phyloP scores from a whole-genome alignment of 768 basidiomycete genomes.

The Termitomyces sp. region DNA sequence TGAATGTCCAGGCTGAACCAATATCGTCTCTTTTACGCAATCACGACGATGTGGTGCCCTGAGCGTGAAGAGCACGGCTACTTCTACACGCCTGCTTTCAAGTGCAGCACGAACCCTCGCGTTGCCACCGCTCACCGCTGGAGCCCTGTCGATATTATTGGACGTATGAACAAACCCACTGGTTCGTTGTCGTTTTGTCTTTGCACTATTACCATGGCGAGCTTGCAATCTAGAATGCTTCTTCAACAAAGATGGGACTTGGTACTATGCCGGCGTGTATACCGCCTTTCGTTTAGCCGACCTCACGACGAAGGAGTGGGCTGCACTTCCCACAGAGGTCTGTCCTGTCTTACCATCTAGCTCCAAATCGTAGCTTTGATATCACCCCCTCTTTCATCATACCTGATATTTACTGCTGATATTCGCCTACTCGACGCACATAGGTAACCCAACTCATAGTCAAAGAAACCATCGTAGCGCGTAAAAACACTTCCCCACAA shows the following conservation, averaged over 20 bases:
- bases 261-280: constrained; percentile 86
- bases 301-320: constrained; percentile 67
- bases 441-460: constrained; percentile 66
- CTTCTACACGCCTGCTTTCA: constrained; percentile 68
- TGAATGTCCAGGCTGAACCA: constrained; percentile 48
- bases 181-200: constrained; percentile 35
- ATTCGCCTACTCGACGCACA: neutral
- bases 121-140: constrained; percentile 76
- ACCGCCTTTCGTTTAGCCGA: constrained; percentile 63
- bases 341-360: constrained; percentile 4
- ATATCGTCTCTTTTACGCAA: constrained; percentile 64
- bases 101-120: constrained; percentile 77
- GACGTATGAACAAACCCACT: constrained; percentile 57
- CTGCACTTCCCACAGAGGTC: constrained; percentile 62
- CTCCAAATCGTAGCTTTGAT: neutral
- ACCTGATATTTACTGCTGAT: neutral
- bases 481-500: constrained; percentile 77
- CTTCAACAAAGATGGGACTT: constrained; percentile 74
- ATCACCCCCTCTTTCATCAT: neutral
- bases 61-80: constrained; percentile 84
- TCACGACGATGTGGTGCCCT: constrained; percentile 75
- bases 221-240: constrained; percentile 59
- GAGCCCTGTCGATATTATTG: constrained; percentile 60
- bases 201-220: neutral
- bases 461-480: constrained; percentile 66